These are phyloP conservation scores for Pachysandra terminalis DNA, from an alignment of 164 flowering plant genomes.

Conservation along the genomic window DNA sequence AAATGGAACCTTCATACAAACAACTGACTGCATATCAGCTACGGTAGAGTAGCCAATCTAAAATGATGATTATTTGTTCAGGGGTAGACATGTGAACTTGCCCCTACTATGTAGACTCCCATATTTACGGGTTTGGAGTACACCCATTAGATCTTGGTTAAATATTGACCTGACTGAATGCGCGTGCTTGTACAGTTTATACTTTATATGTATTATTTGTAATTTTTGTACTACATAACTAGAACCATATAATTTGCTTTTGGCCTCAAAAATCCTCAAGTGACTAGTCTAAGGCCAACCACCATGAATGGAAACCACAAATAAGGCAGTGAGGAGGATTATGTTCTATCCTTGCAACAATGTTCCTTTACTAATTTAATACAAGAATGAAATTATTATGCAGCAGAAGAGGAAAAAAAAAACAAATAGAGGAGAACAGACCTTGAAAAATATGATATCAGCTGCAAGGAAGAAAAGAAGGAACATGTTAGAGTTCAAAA, in stretches of 20 bases:
- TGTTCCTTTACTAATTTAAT: neutral
- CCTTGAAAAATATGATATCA: conserved; percentile 69
- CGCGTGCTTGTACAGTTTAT: neutral
- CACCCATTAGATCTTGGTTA: neutral
- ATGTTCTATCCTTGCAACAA: neutral
- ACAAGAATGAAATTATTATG: neutral
- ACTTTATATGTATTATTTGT: neutral
- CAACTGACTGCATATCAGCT: conserved; percentile 9
- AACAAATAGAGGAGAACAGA: conserved; percentile 18
- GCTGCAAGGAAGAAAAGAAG: conserved; percentile 49
- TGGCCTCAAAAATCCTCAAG: neutral
- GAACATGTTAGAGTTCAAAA: conserved; percentile 12
- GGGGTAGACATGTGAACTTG: neutral
- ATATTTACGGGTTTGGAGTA: neutral
- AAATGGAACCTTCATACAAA: conserved; percentile 71
- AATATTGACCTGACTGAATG: neutral
- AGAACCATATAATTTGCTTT: neutral
- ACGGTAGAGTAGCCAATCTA: neutral
- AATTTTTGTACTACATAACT: neutral
- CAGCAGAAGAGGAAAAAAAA: neutral
- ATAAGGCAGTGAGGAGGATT: neutral
- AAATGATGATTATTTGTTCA: neutral
- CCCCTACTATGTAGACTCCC: neutral
- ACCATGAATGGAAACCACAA: neutral
- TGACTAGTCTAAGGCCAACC: neutral